Conservation (phyloP, 768 basidiomycete genomes). For the Butyriboletus loyo region DNA sequence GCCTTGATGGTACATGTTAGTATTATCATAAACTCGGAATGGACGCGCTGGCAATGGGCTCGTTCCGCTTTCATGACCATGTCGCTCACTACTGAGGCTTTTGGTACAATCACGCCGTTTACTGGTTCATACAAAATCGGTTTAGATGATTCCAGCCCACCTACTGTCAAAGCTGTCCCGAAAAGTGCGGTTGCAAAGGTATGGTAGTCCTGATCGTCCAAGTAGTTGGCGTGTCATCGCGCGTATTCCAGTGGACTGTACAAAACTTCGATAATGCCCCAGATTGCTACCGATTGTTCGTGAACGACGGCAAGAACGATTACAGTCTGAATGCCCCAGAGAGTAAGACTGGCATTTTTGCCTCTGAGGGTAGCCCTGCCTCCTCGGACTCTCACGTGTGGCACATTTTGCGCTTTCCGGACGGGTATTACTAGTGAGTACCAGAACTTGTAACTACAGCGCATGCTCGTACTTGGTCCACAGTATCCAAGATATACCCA, state of each 20-base stretch:
- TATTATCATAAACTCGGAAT: neutral
- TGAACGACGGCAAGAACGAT: constrained; percentile 7
- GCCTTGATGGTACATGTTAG: neutral
- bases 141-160: neutral
- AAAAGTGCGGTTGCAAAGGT: constrained; percentile 2
- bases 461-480: neutral
- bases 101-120: constrained; percentile 2
- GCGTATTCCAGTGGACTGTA: constrained; percentile 3
- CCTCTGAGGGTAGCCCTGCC: neutral
- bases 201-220: neutral
- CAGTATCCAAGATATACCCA: constrained; percentile 1
- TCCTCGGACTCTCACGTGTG: constrained; percentile 8
- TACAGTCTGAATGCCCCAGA: neutral
- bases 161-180: neutral
- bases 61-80: neutral
- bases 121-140: neutral
- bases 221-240: neutral
- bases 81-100: neutral
- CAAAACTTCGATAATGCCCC: constrained; percentile 4
- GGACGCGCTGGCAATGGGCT: neutral
- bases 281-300: constrained; percentile 9
- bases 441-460: neutral
- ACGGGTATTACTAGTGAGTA: constrained; percentile 1
- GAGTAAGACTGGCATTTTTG: neutral
- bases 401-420: constrained; percentile 1